These are phyloP conservation scores for Nigrospora osmanthi DNA, from an alignment of 2,329 filamentous ascomycete genomes.

Conservation along the genomic window DNA sequence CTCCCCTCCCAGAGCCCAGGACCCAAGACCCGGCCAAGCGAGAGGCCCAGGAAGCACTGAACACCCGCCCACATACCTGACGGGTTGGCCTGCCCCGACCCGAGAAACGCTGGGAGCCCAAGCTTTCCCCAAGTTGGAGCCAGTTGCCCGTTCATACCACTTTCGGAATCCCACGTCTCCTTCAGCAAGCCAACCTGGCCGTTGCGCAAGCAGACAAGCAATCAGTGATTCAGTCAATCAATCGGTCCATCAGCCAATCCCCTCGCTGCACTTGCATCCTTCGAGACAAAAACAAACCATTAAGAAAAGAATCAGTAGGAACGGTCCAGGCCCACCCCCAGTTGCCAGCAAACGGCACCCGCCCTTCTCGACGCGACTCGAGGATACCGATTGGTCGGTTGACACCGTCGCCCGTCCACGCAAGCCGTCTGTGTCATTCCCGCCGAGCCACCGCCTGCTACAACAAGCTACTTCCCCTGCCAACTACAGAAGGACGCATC, in stretches of 20 bases:
- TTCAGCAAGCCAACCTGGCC: not conserved
- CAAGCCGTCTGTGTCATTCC: too few species aligned
- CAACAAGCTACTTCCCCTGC: slow-evolving; percentile 26
- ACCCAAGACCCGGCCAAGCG: not conserved
- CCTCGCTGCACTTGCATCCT: too few species aligned
- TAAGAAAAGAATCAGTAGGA: too few species aligned
- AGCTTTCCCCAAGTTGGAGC: slow-evolving; percentile 2
- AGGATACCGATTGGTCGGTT: too few species aligned
- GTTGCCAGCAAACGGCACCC: too few species aligned
- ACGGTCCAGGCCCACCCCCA: too few species aligned
- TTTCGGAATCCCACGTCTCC: slow-evolving; percentile 1
- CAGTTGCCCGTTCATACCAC: slow-evolving; percentile 1
- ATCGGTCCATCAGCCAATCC: not conserved
- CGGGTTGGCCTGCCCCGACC: not conserved
- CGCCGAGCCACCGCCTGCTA: slow-evolving; percentile 11
- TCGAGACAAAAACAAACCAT: too few species aligned
- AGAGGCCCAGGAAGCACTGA: slow-evolving; percentile 1
- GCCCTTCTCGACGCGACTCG: too few species aligned
- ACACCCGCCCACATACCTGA: not conserved
- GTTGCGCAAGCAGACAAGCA: not conserved
- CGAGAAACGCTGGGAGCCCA: not conserved
- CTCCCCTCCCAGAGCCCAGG: too few species aligned
- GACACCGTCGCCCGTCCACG: too few species aligned
- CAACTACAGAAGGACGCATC: slow-evolving; percentile 28
- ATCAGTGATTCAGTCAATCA: not conserved